Percentiles rank a stretch among this genome's conserved stretches.
Evolutionary conservation across 2,329 filamentous ascomycete genomes (phyloP).

Genomic region (Cordyceps pruinosa): DNA sequence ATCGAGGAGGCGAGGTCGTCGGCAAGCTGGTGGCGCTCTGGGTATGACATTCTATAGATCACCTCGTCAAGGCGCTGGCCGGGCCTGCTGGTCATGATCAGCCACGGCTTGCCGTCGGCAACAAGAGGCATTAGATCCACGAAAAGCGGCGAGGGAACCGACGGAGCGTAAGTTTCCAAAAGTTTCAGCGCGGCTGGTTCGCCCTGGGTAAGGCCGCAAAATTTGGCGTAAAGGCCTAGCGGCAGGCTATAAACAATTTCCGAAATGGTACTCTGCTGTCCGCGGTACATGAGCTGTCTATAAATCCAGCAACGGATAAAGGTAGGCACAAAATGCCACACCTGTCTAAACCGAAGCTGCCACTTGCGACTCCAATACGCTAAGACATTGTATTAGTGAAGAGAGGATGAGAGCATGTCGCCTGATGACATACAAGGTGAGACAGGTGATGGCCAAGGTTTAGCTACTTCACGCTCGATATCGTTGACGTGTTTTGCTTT

Average conservation of each 20-base stretch:
- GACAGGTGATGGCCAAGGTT: neutral
- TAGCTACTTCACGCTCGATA: neutral
- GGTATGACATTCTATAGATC: slow-evolving; percentile 11
- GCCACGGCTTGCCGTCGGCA: neutral
- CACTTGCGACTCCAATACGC: neutral
- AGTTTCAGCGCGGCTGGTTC: neutral
- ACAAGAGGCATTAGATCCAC: neutral
- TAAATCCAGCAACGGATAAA: neutral
- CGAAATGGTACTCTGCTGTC: slow-evolving; percentile 1
- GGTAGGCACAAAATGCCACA: neutral
- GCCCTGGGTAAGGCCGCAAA: neutral
- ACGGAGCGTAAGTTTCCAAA: neutral
- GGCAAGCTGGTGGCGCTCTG: neutral
- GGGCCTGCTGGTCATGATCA: neutral
- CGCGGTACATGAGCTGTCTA: neutral
- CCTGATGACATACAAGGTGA: neutral
- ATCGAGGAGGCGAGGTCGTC: neutral
- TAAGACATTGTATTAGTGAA: neutral
- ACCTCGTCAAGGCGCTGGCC: slow-evolving; percentile 15
- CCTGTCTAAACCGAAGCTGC: neutral
- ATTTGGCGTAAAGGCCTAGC: slow-evolving; percentile 2
- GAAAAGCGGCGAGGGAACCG: neutral
- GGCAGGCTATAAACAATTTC: slow-evolving; percentile 1
- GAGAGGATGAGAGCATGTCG: neutral
- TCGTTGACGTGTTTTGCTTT: neutral